phyloP scores from a whole-genome alignment of 2,329 filamentous ascomycete species.

The Fonsecaea erecta region DNA sequence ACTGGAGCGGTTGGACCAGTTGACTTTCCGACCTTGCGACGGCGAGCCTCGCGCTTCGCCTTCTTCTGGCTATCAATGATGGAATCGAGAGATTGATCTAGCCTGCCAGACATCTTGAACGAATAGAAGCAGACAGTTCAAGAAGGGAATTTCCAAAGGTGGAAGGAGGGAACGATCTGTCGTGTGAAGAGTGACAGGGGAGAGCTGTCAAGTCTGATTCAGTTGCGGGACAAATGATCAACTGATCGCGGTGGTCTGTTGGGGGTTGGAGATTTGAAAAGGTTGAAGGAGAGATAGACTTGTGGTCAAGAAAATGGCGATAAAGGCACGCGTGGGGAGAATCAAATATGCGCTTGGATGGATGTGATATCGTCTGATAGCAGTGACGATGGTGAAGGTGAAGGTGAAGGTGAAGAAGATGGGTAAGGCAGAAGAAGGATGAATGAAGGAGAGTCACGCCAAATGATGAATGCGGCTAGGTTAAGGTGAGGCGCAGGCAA shows the following conservation, averaged over 20 bases:
- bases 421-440: slow-evolving; percentile 11
- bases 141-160: slow-evolving; percentile 20
- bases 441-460: slow-evolving; percentile 6
- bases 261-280: slow-evolving; percentile 1
- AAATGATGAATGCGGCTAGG: slow-evolving; percentile 6
- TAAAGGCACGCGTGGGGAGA: slow-evolving; percentile 9
- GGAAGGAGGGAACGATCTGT: slow-evolving; percentile 12
- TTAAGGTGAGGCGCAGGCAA: background rate
- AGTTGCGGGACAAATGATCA: background rate
- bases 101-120: slow-evolving; percentile 82
- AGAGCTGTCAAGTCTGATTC: background rate
- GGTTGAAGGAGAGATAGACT: slow-evolving; percentile 5
- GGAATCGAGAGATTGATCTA: slow-evolving; percentile 96
- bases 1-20: slow-evolving; percentile 64
- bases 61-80: slow-evolving; percentile 79
- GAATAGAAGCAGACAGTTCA: slow-evolving; percentile 19
- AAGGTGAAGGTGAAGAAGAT: slow-evolving; percentile 12
- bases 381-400: slow-evolving; percentile 13
- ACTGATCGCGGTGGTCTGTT: background rate
- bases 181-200: slow-evolving; percentile 5
- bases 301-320: slow-evolving; percentile 2
- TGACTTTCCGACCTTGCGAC: slow-evolving; percentile 49
- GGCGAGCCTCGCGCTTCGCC: slow-evolving; percentile 56
- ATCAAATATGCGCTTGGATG: slow-evolving; percentile 29
- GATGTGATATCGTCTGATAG: slow-evolving; percentile 7